Conservation (phyloP, 371 early-diverging fungal genomes). For the Saksenaea vasiformis region DNA sequence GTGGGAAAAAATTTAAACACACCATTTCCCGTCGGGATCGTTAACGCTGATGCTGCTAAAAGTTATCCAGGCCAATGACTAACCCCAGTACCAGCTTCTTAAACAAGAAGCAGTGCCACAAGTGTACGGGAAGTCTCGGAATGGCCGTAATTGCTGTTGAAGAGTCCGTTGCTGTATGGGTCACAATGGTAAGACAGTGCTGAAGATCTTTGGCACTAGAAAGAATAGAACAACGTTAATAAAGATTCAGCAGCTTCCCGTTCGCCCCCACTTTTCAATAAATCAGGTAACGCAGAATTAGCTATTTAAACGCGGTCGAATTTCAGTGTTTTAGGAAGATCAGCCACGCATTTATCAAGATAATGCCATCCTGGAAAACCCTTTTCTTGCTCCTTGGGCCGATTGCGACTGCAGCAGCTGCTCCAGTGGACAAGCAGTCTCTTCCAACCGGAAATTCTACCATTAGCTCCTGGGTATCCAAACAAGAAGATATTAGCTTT, state of each 20-base stretch:
- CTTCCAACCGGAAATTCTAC: slow-evolving; percentile 29
- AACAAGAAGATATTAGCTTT: slow-evolving; percentile 27
- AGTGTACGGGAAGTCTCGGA: background rate
- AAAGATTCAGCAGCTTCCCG: slow-evolving; percentile 1
- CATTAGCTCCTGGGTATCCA: slow-evolving; percentile 25
- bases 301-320: background rate
- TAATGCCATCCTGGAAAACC: background rate
- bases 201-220: background rate
- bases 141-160: background rate
- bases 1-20: background rate
- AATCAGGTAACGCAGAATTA: background rate
- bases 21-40: background rate
- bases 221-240: background rate
- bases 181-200: background rate
- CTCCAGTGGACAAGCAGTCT: background rate
- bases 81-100: background rate
- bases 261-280: background rate
- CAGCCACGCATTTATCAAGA: background rate
- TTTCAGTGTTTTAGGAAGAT: background rate
- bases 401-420: background rate
- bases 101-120: background rate
- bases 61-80: slow-evolving; percentile 10
- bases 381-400: background rate
- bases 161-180: background rate
- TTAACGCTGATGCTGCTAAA: background rate